phyloP scores from a whole-genome alignment of 257 asterid species.

The Pogostemon cablin region DNA sequence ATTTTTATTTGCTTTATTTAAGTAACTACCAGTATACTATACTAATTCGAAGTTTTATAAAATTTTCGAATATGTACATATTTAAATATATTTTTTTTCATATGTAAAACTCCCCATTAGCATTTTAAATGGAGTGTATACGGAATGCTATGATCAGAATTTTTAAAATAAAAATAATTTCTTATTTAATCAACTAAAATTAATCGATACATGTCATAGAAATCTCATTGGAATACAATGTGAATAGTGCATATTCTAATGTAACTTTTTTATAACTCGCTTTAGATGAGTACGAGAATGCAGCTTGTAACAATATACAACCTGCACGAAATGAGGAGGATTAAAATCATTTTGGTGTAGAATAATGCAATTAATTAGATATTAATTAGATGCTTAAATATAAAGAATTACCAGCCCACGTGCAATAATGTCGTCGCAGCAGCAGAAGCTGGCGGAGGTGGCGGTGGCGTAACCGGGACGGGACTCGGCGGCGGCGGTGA shows the following conservation, averaged over 20 bases:
- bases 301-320: conserved; percentile 34
- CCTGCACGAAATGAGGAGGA: conserved; percentile 32
- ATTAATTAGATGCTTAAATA: not conserved
- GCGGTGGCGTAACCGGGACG: conserved; percentile 24
- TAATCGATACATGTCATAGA: not conserved
- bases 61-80: not conserved
- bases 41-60: too few relatives aligned
- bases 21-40: too few relatives aligned
- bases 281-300: conserved; percentile 33
- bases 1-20: too few relatives aligned
- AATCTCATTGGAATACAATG: conserved; percentile 17
- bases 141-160: not conserved
- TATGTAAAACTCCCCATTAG: too few relatives aligned
- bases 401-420: conserved; percentile 31
- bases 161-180: not conserved
- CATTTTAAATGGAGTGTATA: too few relatives aligned
- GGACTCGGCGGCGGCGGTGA: conserved; percentile 25
- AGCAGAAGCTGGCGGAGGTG: conserved; percentile 33
- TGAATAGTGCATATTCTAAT: not conserved
- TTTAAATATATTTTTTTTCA: not conserved
- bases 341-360: not conserved
- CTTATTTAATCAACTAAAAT: not conserved
- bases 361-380: not conserved
- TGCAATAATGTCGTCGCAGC: conserved; percentile 24
- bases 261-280: conserved; percentile 12